Percentiles rank a stretch among this genome's conserved stretches.
Evolutionary conservation across 352 stramenopile species (phyloP).

Genomic region (Globisporangium irregulare): DNA sequence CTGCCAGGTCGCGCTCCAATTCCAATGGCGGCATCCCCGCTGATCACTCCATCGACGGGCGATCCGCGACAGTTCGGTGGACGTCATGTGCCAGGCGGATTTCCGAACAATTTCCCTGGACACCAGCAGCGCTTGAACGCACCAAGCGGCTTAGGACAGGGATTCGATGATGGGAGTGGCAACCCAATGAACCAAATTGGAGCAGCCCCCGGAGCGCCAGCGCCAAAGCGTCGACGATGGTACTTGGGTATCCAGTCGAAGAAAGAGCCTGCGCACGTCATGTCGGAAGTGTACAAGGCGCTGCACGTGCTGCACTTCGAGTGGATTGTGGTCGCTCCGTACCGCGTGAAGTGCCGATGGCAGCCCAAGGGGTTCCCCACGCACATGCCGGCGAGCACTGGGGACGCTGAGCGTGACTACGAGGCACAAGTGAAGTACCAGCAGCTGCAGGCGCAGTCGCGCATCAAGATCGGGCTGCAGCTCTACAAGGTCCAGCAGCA

Average conservation of each 20-base stretch:
- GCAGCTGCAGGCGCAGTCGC: conserved; percentile 32
- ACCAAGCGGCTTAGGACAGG: conserved; percentile 14
- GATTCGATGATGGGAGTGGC: conserved; percentile 35
- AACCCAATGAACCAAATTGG: conserved; percentile 2
- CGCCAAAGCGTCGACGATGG: conserved; percentile 90
- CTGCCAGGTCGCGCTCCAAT: conserved; percentile 70
- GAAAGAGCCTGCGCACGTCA: conserved; percentile 98
- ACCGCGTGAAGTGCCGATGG: conserved; percentile 98
- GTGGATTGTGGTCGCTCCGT: conserved; percentile 96
- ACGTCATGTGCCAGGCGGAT: conserved; percentile 26
- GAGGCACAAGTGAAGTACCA: conserved; percentile 29
- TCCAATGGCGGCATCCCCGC: conserved; percentile 75
- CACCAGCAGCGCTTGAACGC: conserved; percentile 15
- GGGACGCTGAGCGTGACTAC: conserved; percentile 20
- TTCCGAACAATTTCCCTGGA: conserved; percentile 8
- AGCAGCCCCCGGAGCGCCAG: conserved; percentile 21
- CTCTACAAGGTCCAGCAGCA: conserved; percentile 98
- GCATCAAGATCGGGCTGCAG: conserved; percentile 95
- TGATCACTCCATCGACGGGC: conserved; percentile 56
- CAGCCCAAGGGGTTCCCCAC: conserved; percentile 52
- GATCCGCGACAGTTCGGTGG: conserved; percentile 71
- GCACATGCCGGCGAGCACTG: conserved; percentile 5
- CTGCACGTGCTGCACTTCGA: conserved; percentile 96
- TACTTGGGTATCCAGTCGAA: conserved; percentile 99
- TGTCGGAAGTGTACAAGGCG: conserved; percentile 99